Evolutionary conservation across 352 stramenopile genomes (phyloP).

Genomic region (Phytophthora fragariaefolia): DNA sequence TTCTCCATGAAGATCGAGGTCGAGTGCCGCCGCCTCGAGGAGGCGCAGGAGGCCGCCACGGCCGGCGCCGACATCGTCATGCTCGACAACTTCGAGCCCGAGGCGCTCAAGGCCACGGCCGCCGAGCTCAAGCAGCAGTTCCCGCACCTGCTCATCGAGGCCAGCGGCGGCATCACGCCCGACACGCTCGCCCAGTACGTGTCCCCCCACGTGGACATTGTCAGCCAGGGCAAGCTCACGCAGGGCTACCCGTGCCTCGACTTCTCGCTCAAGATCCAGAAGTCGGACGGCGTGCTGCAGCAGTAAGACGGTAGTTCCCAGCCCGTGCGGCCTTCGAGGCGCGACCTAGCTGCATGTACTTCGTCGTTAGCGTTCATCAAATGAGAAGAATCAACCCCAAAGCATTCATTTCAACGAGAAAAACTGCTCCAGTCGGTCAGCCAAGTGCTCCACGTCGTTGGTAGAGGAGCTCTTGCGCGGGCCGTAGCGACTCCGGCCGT

Average conservation of each 20-base stretch:
- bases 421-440: slow-evolving; percentile 29
- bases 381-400: slow-evolving; percentile 5
- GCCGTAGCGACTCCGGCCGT: slow-evolving; percentile 14
- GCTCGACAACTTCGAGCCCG: slow-evolving; percentile 98
- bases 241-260: slow-evolving; percentile 97
- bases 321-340: background rate
- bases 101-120: slow-evolving; percentile 92
- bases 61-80: slow-evolving; percentile 96
- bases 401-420: slow-evolving; percentile 19
- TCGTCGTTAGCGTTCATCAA: slow-evolving; percentile 22
- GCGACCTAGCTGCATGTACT: slow-evolving; percentile 3
- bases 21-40: slow-evolving; percentile 94
- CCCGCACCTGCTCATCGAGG: slow-evolving; percentile 96
- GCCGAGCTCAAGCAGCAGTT: slow-evolving; percentile 94
- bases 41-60: slow-evolving; percentile 92
- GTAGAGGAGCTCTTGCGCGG: slow-evolving; percentile 5
- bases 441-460: slow-evolving; percentile 43
- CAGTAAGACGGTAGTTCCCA: slow-evolving; percentile 25
- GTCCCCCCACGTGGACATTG: slow-evolving; percentile 95
- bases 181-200: slow-evolving; percentile 95
- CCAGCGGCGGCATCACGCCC: slow-evolving; percentile 97
- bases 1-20: slow-evolving; percentile 99
- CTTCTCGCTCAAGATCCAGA: slow-evolving; percentile 98
- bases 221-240: slow-evolving; percentile 97
- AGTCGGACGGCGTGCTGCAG: slow-evolving; percentile 67